Evolutionary conservation across 768 basidiomycete species (phyloP), one percentile per base, ranked within the genome.

Genomic region (Lenzites betulinus): DNA sequence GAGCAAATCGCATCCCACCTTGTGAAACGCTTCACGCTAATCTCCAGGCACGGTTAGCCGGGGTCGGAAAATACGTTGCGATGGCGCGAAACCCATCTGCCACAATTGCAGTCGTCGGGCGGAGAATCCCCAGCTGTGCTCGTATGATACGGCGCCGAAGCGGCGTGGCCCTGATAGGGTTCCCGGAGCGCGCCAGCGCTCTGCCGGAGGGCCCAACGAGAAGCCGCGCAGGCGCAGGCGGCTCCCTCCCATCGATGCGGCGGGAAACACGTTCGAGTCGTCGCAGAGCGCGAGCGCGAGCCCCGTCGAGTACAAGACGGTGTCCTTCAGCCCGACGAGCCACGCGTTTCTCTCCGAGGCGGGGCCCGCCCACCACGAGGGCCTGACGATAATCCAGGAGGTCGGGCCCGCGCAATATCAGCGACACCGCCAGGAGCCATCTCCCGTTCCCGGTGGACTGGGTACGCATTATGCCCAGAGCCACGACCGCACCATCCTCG

Each of bases 121-220:
- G n/a, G 67, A 66, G 30, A 60, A 60, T n/a, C 58, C 60, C 16
- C 60, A 66, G 44, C 79, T 81, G 47, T 93, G 91, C 69, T 70
- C 75, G 51, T 93, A 92, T 65, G 91, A 93, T 65, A 58, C 81
- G 15, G 73, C 83, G 5, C 91, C 91, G 22, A 92, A 89, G 67
- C 87, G 91, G 46, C 82, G 91, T 41, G 91, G 91, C 1, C 91
- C 91, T 2, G 91, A 92, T 73, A 89, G 83, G 73, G 81, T 77
- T 0, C 90, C 89, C n/a, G 90, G 91, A 22, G 88, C 88, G 39
- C 86, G 91, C 25, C 88, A 90, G 67, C 82, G 90, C 42, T 75
- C 78, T 58, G 72, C 80, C 5, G 74, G 79, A 33, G 57, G 65
- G 81, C 80, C 51, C 61, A 78, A 76, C 23, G 68, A 39, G 9